Evolutionary conservation across 2,329 filamentous ascomycete species (phyloP), one percentile per base, ranked within the genome.

Genomic region (Diaporthe vexans): DNA sequence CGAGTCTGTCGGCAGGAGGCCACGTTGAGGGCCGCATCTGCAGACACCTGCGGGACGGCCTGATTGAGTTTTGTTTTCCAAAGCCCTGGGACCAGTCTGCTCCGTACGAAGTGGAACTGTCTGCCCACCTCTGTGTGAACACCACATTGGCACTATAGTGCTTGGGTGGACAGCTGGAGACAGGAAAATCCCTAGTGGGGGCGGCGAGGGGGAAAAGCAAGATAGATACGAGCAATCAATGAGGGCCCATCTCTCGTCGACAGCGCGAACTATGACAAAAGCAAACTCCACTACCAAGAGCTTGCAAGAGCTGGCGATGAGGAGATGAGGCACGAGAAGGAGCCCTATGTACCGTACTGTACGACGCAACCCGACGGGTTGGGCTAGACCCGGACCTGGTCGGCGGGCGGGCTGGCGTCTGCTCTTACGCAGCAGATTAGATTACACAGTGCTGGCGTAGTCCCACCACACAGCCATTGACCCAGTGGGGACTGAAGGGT

Each of bases 11-110:
- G n/a, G 63, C 63, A 68, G 63, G 63, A 68, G 46, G 63, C 63
- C 63, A 54, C 63, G 48, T 67, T 54, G 63, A 40, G 11, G 63
- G 63, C 63, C 63, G 48, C 63, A 54, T 68, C 63, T 68, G 63
- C 63, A 35, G 48, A 68, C 63, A 67, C 24, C 29, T 68, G 63
- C 63, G 63, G 63, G 46, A 68, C 33, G 63, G 48, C 63, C 48
- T 68, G 63, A 68, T 68, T 68, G 63, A 68, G 63, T 68, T 68
- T 68, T 29, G 33, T 68, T 68, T 40, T 68, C 63, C 63, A 68
- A 68, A 54, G 35, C 21, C 15, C 63, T 68, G 63, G 63, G 63
- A 68, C 63, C 48, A 68, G 21, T 40, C 10, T 54, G 63, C 26
- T 43, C 63, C 19, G 26, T 67, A 37, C 24, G 29, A 21, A 37